These are phyloP conservation scores for Lanzia echinophila DNA, from an alignment of 2,329 filamentous ascomycete species.

Conservation along the genomic window DNA sequence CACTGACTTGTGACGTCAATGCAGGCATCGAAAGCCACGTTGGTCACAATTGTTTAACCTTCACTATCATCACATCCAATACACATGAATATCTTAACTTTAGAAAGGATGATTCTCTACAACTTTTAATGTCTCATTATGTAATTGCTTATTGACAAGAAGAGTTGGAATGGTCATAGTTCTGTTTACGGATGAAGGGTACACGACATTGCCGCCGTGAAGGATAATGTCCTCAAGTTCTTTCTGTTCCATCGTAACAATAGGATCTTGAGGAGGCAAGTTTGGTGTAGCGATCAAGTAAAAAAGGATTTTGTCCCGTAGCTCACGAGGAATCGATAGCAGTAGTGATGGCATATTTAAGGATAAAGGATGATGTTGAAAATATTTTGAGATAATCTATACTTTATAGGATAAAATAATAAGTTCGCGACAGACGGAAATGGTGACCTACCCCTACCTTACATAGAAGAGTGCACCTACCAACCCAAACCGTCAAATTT, in stretches of 20 bases:
- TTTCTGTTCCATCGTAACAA: neutral
- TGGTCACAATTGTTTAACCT: neutral
- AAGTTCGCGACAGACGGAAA: too few species aligned
- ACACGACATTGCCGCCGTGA: too few species aligned
- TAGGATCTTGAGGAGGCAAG: neutral
- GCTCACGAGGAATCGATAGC: neutral
- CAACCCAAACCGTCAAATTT: too few species aligned
- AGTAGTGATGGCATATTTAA: neutral
- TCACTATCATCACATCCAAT: neutral
- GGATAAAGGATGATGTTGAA: too few species aligned
- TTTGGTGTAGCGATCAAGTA: neutral
- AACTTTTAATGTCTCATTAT: neutral
- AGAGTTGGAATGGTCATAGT: too few species aligned
- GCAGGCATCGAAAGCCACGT: neutral
- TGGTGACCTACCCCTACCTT: too few species aligned
- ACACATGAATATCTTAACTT: neutral
- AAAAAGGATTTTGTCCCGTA: neutral
- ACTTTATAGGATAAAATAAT: too few species aligned
- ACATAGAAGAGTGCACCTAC: too few species aligned
- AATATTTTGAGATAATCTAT: too few species aligned
- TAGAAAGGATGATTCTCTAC: neutral
- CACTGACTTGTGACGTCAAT: neutral
- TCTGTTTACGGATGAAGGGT: too few species aligned
- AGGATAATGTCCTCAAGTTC: too few species aligned
- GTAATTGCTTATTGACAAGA: neutral